A percentile compares a stretch with the other conserved stretches of the same genome.
These are phyloP conservation scores for Antrodiella citrinella DNA, from an alignment of 768 basidiomycete genomes.

Conservation along the genomic window DNA sequence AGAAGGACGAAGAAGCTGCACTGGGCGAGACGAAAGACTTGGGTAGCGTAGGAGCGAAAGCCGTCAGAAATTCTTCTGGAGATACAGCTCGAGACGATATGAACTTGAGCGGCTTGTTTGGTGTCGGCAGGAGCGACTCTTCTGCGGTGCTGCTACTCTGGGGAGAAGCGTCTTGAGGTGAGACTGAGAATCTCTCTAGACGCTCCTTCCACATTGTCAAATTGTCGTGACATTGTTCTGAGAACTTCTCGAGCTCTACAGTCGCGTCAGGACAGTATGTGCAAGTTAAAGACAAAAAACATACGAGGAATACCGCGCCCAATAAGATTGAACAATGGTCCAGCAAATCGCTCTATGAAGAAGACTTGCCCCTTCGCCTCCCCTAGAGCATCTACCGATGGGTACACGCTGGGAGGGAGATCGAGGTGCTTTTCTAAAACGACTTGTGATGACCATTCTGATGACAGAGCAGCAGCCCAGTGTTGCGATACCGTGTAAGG, in stretches of 20 bases:
- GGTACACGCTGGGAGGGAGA: constrained; percentile 50
- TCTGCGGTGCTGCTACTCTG: not conserved
- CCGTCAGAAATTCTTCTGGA: constrained; percentile 39
- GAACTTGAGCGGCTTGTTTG: not conserved
- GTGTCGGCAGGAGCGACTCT: not conserved
- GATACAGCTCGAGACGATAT: not conserved
- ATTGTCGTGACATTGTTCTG: constrained; percentile 61
- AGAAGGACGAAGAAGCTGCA: constrained; percentile 19
- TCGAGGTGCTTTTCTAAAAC: constrained; percentile 74
- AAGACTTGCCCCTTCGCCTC: constrained; percentile 83
- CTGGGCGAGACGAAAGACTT: constrained; percentile 22
- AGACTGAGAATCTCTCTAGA: constrained; percentile 29
- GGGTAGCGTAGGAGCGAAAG: constrained; percentile 53
- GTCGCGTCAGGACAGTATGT: not conserved
- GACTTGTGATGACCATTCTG: constrained; percentile 90
- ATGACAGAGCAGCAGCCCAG: constrained; percentile 84
- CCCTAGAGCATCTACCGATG: constrained; percentile 41
- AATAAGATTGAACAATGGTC: constrained; percentile 75
- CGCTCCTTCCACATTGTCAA: constrained; percentile 60
- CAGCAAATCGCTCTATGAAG: constrained; percentile 77
- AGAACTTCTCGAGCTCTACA: constrained; percentile 61
- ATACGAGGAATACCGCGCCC: constrained; percentile 67
- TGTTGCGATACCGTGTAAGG: constrained; percentile 87
- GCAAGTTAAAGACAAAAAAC: constrained; percentile 15
- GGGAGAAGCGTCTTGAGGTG: too few relatives aligned